Base-by-base conservation (phyloP, 495 filamentous ascomycete species). In the Lophiostoma macrostomum region DNA sequence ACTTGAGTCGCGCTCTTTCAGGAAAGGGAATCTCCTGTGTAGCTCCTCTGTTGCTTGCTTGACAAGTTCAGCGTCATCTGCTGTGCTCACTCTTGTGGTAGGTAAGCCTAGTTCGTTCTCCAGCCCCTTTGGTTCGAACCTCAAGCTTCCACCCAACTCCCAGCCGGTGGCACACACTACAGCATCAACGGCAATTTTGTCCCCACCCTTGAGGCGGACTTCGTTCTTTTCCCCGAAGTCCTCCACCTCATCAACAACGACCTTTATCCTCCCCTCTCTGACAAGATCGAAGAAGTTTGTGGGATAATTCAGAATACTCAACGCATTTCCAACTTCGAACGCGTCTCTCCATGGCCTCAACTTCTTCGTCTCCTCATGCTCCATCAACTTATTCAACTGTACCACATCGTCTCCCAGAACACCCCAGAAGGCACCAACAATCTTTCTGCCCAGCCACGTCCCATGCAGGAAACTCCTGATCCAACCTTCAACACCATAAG, bases 371-470 rank as follows among this genome's bases (percentile, higher is more conserved):
- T 87, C 81, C 0, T 79, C 79, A 53, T 88, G 79, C 2, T 76
- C 66, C 53, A 81, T 73, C 58, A 78, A 81, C n/a, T 74, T 74
- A 58, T 82, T 85, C 2, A 83, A 66, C 12, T 72, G 64, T 19
- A 84, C 64, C 1, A 87, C 76, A 56, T 91, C 85, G 44, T 77
- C 71, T 5, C 70, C 77, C 2, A 90, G 65, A 1, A 83, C 73
- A 1, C 61, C 63, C 83, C 85, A 91, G 67, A 91, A 91, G 1
- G 64, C 59, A 51, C 85, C 76, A 4, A 84, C 81, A 27, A 91
- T 74, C 63, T 76, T 76, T 6, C 86, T 75, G 1, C 88, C 88
- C 14, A 88, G 50, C 55, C 70, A 74, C 0, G 87, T 88, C 5
- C 74, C 69, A 57, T 94, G 88, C 37, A 88, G 73, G 50, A 88